Conservation (phyloP, 768 basidiomycete genomes). For the Tylopilus subfusipes region DNA sequence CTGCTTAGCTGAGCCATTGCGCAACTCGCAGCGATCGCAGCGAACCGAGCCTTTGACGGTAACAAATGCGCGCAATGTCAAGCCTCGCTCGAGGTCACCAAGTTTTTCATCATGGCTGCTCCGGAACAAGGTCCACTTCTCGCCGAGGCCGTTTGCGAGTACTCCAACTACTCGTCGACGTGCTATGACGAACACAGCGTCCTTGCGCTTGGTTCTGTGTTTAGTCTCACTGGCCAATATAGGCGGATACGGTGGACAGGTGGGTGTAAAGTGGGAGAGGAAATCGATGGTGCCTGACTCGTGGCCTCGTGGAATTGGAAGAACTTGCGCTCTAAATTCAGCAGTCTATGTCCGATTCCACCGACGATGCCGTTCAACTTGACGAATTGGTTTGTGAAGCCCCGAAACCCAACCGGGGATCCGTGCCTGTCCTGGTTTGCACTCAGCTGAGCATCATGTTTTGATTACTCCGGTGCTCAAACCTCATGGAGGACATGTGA, state of each 20-base stretch:
- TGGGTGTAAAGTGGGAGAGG: slow-evolving; percentile 13
- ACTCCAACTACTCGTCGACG: slow-evolving; percentile 35
- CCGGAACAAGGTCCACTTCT: slow-evolving; percentile 41
- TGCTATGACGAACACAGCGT: slow-evolving; percentile 36
- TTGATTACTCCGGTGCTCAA: too few species aligned
- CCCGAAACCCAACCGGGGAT: slow-evolving; percentile 47
- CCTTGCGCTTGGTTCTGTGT: slow-evolving; percentile 36
- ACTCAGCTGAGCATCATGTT: too few species aligned
- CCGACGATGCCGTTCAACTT: slow-evolving; percentile 40
- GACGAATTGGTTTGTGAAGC: slow-evolving; percentile 46
- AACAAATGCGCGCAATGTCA: slow-evolving; percentile 38
- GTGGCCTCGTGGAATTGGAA: background rate
- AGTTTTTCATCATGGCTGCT: slow-evolving; percentile 40
- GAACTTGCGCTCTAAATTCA: slow-evolving; percentile 37
- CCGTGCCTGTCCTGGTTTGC: too few species aligned
- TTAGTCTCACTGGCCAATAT: slow-evolving; percentile 44
- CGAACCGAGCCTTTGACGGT: slow-evolving; percentile 34
- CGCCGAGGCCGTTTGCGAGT: slow-evolving; percentile 38
- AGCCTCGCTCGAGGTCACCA: slow-evolving; percentile 37
- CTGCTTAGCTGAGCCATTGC: slow-evolving; percentile 37
- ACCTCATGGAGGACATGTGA: too few species aligned
- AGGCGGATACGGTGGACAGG: slow-evolving; percentile 47
- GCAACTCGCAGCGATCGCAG: slow-evolving; percentile 36
- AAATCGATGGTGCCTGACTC: background rate
- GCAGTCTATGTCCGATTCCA: slow-evolving; percentile 34